Evolutionary conservation across 768 basidiomycete species (phyloP).

Genomic region (Myochromella boudieri): DNA sequence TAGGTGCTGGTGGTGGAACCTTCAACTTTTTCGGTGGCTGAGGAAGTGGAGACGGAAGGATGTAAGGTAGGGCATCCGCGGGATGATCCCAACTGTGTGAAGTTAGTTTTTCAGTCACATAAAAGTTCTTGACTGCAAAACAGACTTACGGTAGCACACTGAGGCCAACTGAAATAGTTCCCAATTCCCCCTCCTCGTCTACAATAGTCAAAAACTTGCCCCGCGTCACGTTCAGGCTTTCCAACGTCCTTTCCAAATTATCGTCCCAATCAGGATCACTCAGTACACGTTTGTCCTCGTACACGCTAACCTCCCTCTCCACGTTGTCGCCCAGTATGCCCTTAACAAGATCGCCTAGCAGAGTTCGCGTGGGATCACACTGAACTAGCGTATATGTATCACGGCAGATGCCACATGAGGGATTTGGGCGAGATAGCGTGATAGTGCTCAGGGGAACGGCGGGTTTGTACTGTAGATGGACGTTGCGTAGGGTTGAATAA

Average conservation of each 20-base stretch:
- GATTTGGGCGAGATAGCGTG: constrained; percentile 66
- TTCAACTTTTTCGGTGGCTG: constrained; percentile 47
- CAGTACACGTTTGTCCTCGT: constrained; percentile 83
- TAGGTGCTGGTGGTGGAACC: constrained; percentile 33
- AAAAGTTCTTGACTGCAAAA: constrained; percentile 25
- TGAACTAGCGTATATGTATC: constrained; percentile 76
- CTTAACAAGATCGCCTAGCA: constrained; percentile 70
- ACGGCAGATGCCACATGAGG: constrained; percentile 80
- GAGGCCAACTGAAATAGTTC: constrained; percentile 70
- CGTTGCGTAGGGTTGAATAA: constrained; percentile 63
- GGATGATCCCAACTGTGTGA: constrained; percentile 55
- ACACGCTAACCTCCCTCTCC: constrained; percentile 69
- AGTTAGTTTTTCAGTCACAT: constrained; percentile 1
- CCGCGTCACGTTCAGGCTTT: constrained; percentile 72
- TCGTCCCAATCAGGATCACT: constrained; percentile 95
- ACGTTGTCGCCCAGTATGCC: constrained; percentile 60
- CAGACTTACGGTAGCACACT: constrained; percentile 64
- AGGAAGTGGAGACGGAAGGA: constrained; percentile 68
- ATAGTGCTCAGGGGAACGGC: constrained; percentile 75
- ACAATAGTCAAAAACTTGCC: constrained; percentile 89
- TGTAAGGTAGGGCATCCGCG: constrained; percentile 47
- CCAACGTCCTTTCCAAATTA: constrained; percentile 78
- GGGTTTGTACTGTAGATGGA: constrained; percentile 79
- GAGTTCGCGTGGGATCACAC: constrained; percentile 71
- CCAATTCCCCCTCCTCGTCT: constrained; percentile 82